Evolutionary conservation across 257 asterid genomes (phyloP).

Genomic region (Solanum rostratum): DNA sequence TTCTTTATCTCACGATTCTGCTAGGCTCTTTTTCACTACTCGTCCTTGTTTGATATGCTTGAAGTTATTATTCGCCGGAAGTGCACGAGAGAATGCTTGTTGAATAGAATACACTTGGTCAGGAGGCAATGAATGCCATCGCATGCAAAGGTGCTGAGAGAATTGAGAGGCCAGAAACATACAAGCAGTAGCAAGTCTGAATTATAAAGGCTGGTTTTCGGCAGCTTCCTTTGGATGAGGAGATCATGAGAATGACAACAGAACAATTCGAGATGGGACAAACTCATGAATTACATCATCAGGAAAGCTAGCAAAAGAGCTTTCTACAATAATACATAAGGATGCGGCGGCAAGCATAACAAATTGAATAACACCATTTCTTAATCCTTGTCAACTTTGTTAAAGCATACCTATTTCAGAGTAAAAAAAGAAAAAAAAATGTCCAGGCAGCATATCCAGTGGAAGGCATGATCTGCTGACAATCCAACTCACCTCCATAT

Average conservation of each 20-base stretch:
- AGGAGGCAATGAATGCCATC: conserved; percentile 4
- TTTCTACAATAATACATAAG: neutral
- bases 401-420: neutral
- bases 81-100: neutral
- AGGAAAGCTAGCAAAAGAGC: neutral
- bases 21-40: conserved; percentile 2
- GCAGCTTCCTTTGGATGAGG: neutral
- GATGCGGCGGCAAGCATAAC: neutral
- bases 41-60: neutral
- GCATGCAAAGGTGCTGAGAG: conserved; percentile 1
- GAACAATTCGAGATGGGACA: neutral
- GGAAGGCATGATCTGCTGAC: neutral
- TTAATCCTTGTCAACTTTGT: neutral
- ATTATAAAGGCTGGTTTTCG: neutral
- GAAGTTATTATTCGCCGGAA: neutral
- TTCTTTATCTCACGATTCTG: neutral
- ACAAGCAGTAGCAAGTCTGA: neutral
- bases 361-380: neutral
- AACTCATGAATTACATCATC: neutral
- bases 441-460: neutral
- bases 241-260: neutral
- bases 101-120: neutral
- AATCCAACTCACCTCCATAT: neutral
- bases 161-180: neutral
- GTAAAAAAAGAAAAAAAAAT: neutral